Conservation (phyloP, 2,329 filamentous ascomycete species). For the Fusarium tupiense region DNA sequence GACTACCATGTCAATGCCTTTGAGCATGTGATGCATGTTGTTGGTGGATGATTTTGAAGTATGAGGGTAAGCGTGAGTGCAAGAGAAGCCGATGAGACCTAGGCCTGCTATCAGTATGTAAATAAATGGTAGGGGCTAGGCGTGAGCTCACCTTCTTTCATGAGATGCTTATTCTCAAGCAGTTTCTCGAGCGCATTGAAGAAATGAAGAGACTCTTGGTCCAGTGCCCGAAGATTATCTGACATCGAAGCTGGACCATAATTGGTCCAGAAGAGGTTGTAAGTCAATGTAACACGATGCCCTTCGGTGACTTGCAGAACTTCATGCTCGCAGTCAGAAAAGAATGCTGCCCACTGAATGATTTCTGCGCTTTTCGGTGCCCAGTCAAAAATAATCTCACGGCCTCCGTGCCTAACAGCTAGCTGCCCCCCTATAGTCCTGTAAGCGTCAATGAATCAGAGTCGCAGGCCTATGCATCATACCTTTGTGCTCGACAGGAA, state of each 20-base stretch:
- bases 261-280: conserved; percentile 60
- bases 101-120: rapidly evolving
- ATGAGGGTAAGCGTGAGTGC: conserved; percentile 59
- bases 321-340: conserved; percentile 63
- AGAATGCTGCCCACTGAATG: conserved; percentile 62
- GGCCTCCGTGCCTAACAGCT: conserved; percentile 52
- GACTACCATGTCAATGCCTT: conserved; percentile 57
- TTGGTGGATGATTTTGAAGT: conserved; percentile 35
- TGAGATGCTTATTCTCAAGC: background rate
- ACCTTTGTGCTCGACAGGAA: conserved; percentile 48
- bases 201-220: conserved; percentile 23
- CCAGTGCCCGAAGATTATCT: background rate
- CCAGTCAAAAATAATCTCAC: conserved; percentile 55
- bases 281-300: conserved; percentile 63
- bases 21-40: conserved; percentile 51
- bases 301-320: conserved; percentile 60
- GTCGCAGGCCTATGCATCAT: rapidly evolving
- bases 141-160: background rate
- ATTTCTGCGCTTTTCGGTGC: conserved; percentile 5
- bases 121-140: rapidly evolving
- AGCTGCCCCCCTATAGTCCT: conserved; percentile 51
- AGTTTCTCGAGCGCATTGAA: conserved; percentile 6
- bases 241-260: conserved; percentile 44
- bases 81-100: conserved; percentile 56
- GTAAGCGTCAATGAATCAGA: background rate